phyloP scores from a whole-genome alignment of 805 yeast genomes.

The Dipodascus albidus region DNA sequence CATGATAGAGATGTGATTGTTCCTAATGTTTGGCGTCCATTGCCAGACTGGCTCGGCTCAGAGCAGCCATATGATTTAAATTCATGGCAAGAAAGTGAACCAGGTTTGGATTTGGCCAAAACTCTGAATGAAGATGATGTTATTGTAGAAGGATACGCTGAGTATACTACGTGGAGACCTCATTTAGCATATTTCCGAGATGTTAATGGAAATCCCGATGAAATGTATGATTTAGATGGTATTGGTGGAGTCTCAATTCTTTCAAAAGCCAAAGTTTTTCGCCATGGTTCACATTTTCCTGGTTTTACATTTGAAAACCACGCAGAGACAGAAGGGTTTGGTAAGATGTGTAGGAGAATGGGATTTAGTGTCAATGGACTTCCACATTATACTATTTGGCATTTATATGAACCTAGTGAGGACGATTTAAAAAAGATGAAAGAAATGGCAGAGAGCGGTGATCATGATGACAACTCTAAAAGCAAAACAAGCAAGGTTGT shows the following conservation, averaged over 20 bases:
- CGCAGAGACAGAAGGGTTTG: conserved; percentile 97
- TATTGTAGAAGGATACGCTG: conserved; percentile 94
- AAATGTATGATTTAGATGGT: conserved; percentile 88
- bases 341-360: conserved; percentile 80
- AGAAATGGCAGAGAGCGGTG: conserved; percentile 25
- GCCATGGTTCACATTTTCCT: conserved; percentile 87
- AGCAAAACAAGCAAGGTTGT: neutral
- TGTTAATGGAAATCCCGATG: conserved; percentile 81
- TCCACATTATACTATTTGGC: conserved; percentile 97
- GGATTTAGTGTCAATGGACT: conserved; percentile 79
- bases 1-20: conserved; percentile 89
- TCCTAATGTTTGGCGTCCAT: conserved; percentile 96
- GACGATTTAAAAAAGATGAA: conserved; percentile 75
- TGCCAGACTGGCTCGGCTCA: conserved; percentile 80
- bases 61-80: conserved; percentile 95
- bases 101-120: conserved; percentile 39
- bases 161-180: conserved; percentile 96
- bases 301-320: conserved; percentile 93
- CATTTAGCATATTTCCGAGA: conserved; percentile 91
- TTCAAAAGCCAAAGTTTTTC: conserved; percentile 76
- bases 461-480: neutral
- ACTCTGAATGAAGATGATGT: conserved; percentile 84
- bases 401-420: conserved; percentile 87
- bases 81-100: conserved; percentile 87
- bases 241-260: conserved; percentile 95